phyloP scores from a whole-genome alignment of 2,329 filamentous ascomycete genomes.

The Aspergillus novoparasiticus region DNA sequence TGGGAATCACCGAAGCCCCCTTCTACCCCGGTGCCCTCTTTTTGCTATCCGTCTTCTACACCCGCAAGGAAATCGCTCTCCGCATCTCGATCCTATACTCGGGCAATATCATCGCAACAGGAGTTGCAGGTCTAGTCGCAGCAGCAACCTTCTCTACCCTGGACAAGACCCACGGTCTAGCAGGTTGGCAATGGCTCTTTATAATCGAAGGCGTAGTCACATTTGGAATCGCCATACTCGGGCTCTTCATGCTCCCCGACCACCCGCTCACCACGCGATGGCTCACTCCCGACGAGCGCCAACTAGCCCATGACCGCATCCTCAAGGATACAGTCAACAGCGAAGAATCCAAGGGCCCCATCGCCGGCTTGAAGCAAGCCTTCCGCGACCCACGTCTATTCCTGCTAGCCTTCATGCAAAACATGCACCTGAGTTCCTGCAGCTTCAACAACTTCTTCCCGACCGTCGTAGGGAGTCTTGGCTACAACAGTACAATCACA shows the following conservation, averaged over 20 bases:
- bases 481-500: slow-evolving; percentile 49
- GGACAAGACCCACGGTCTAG: slow-evolving; percentile 13
- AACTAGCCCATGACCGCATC: not conserved
- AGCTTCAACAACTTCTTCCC: slow-evolving; percentile 50
- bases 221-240: not conserved
- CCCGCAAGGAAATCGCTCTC: slow-evolving; percentile 27
- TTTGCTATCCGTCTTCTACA: slow-evolving; percentile 44
- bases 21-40: slow-evolving; percentile 52
- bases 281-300: not conserved
- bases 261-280: not conserved
- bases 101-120: slow-evolving; percentile 19
- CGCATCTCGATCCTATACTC: slow-evolving; percentile 27
- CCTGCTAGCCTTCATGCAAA: slow-evolving; percentile 48
- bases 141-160: slow-evolving; percentile 19
- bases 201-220: slow-evolving; percentile 22
- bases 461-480: slow-evolving; percentile 48
- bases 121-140: slow-evolving; percentile 18
- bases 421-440: slow-evolving; percentile 48
- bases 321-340: not conserved
- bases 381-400: slow-evolving; percentile 38
- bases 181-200: slow-evolving; percentile 27
- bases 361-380: slow-evolving; percentile 23
- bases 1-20: slow-evolving; percentile 65
- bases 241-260: slow-evolving; percentile 3
- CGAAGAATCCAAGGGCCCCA: not conserved